Base-by-base conservation (phyloP, 106 monocot species). In the Dendrobium huoshanense region DNA sequence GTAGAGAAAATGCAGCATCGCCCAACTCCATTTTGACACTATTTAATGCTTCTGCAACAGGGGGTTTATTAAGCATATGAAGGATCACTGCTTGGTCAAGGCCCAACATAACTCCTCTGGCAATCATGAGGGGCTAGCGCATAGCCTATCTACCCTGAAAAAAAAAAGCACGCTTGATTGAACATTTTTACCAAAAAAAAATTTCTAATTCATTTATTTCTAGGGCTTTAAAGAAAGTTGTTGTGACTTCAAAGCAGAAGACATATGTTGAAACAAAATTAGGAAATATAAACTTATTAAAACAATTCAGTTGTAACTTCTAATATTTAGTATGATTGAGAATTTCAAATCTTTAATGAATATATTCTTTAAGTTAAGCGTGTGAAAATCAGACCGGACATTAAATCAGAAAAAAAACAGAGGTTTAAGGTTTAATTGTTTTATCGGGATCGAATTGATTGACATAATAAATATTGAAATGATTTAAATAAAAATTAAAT, bases 1-100 rank as follows among this genome's bases (percentile, higher is more conserved):
- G 89, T 59, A 95, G 95, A 54, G 95, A 91, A 80, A 95, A 95
- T 54, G 95, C 95, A n/a, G 95, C 95, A 91, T 95, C 27, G 27
- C 0, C 27, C 27, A 27, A 27, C 27, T 27, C 27, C 27, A 27
- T 27, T 27, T 27, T 27, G 27, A 95, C 92, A 4, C 95, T 92
- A 85, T 95, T 95, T 2, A 93, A 84, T 56, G 91, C 80, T 80
- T 95, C 95, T 51, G 27, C 27, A 27, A 27, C 27, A 78, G 87
- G 92, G 10, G 91, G 89, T 81, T 91, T 95, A 80, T 95, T 93
- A 54, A 95, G 89, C 27, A 27, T 91, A 83, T 95, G 95, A 73
- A 95, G 79, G 78, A 95, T 91, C 16, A 95, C 92, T 44, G 92
- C 89, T 80, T 95, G 93, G 76, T 95, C 91, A 47, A 0, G 27